Evolutionary conservation across 352 stramenopile genomes (phyloP).

Genomic region (Globisporangium spinosum): DNA sequence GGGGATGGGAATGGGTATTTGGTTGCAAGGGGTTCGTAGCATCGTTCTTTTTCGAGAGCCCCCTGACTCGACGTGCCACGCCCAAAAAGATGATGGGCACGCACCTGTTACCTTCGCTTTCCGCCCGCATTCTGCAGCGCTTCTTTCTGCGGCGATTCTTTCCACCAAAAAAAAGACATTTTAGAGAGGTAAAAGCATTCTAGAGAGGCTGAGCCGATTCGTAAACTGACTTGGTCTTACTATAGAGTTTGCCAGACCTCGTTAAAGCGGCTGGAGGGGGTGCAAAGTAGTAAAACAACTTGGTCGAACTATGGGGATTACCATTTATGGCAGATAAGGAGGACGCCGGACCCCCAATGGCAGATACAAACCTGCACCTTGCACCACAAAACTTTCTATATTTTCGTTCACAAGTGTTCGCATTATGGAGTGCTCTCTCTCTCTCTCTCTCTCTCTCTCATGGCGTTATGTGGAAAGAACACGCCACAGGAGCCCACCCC

Average conservation of each 20-base stretch:
- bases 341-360: neutral
- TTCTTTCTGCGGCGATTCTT: neutral
- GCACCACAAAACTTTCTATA: neutral
- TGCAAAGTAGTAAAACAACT: neutral
- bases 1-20: neutral
- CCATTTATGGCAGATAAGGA: neutral
- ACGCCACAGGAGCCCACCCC: neutral
- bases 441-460: neutral
- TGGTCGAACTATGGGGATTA: neutral
- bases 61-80: conserved; percentile 15
- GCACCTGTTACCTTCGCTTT: neutral
- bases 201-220: neutral
- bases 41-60: neutral
- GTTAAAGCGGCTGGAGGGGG: neutral
- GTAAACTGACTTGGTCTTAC: neutral
- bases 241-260: neutral
- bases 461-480: conserved; percentile 12
- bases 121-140: neutral
- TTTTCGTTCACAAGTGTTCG: neutral
- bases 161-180: neutral
- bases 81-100: neutral
- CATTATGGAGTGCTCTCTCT: neutral
- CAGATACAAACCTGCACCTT: neutral
- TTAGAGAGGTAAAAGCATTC: too few species aligned
- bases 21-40: neutral